Evolutionary conservation across 2,329 filamentous ascomycete genomes (phyloP).

Genomic region (Ophiocordyceps camponoti-rufipedis): DNA sequence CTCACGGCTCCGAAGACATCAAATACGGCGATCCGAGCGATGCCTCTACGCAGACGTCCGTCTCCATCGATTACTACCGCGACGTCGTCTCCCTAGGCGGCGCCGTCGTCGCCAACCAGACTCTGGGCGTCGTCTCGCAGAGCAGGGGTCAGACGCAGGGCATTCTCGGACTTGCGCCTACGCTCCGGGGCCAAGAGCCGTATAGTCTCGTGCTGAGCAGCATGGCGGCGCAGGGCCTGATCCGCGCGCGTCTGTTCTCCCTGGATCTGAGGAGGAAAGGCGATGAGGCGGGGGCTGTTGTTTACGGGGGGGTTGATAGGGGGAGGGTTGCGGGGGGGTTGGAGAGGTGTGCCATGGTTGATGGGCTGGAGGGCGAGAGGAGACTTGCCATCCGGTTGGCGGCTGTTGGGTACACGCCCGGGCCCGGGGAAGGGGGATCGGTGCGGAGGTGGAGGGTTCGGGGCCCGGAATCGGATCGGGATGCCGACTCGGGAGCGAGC

Average conservation of each 20-base stretch:
- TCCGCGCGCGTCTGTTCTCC: conserved; percentile 29
- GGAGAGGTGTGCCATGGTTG: conserved; percentile 22
- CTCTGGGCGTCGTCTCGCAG: conserved; percentile 27
- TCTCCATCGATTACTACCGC: conserved; percentile 24
- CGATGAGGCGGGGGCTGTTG: conserved; percentile 25
- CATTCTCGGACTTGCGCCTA: conserved; percentile 31
- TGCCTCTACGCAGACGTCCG: conserved; percentile 15
- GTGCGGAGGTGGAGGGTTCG: conserved; percentile 8
- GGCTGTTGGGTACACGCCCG: conserved; percentile 13
- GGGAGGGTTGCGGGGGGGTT: conserved; percentile 31
- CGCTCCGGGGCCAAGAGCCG: conserved; percentile 14
- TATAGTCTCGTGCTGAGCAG: conserved; percentile 37
- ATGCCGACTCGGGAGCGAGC: conserved; percentile 13
- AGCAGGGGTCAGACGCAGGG: conserved; percentile 30
- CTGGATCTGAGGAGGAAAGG: conserved; percentile 29
- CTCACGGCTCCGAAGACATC: conserved; percentile 18
- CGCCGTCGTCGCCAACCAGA: conserved; percentile 22
- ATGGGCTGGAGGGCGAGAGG: conserved; percentile 15
- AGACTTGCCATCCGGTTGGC: conserved; percentile 17
- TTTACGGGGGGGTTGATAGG: conserved; percentile 34
- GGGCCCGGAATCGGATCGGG: no score
- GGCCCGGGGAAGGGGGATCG: conserved; percentile 1
- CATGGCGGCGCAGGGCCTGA: conserved; percentile 26
- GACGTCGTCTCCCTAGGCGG: conserved; percentile 28
- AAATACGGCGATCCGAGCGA: conserved; percentile 21